phyloP scores from a whole-genome alignment of 192 early-diverging fungal genomes.

The Bifiguratus adelaidae region DNA sequence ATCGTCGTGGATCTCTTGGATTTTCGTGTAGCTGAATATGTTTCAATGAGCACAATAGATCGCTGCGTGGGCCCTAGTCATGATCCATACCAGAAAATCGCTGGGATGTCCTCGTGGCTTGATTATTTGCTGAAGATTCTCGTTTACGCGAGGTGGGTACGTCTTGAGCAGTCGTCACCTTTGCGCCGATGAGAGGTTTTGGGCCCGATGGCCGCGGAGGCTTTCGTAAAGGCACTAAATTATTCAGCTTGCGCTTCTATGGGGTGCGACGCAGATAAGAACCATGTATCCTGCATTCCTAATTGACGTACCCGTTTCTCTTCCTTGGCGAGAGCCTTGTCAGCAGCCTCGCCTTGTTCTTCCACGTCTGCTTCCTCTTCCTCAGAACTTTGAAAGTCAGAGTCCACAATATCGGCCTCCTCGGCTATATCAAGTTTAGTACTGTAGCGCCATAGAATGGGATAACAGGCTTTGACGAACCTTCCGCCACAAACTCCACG shows the following conservation, averaged over 20 bases:
- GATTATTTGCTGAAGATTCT: no score
- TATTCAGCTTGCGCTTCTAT: not conserved
- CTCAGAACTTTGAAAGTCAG: constrained; percentile 39
- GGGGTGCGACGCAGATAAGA: not conserved
- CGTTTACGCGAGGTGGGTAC: no score
- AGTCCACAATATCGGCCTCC: constrained; percentile 38
- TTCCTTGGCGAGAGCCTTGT: constrained; percentile 18
- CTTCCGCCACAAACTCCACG: constrained; percentile 28
- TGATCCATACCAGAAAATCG: no score
- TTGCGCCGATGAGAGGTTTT: no score
- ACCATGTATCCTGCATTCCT: no score
- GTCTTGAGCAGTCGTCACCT: no score
- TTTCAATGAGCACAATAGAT: no score
- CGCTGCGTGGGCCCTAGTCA: no score
- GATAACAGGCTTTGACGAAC: not conserved
- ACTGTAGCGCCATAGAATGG: not conserved
- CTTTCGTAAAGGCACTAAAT: not conserved
- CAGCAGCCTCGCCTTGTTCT: constrained; percentile 14
- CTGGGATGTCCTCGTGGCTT: no score
- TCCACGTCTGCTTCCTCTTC: constrained; percentile 34
- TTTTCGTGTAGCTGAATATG: constrained; percentile 19
- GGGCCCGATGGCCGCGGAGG: not conserved
- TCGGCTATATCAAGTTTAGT: constrained; percentile 7
- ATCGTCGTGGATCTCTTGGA: constrained; percentile 38
- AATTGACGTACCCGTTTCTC: constrained; percentile 22